A percentile compares a stretch with the other conserved stretches of the same genome.
phyloP scores from a whole-genome alignment of 352 stramenopile genomes.

The Pythium periplocum region DNA sequence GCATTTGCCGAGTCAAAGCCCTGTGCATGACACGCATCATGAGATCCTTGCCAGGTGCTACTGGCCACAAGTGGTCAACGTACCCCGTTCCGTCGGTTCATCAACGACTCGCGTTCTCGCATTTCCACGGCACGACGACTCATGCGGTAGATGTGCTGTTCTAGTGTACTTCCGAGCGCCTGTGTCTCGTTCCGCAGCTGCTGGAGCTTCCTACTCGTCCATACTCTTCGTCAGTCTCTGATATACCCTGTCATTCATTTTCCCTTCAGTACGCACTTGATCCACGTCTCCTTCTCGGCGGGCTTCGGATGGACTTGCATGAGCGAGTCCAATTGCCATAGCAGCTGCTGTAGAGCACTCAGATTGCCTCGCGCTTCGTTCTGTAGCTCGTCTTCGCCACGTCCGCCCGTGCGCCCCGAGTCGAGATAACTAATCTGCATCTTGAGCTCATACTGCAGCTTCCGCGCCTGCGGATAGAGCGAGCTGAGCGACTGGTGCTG shows the following conservation, averaged over 20 bases:
- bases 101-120: conserved; percentile 67
- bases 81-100: conserved; percentile 56
- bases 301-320: conserved; percentile 49
- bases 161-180: conserved; percentile 53
- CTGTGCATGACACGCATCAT: conserved; percentile 13
- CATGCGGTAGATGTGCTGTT: conserved; percentile 72
- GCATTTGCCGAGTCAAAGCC: conserved; percentile 63
- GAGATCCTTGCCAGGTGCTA: too few relatives aligned
- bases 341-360: conserved; percentile 62
- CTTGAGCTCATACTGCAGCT: conserved; percentile 87
- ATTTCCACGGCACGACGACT: conserved; percentile 64
- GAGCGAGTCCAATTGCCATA: conserved; percentile 82
- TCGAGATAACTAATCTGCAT: conserved; percentile 87
- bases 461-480: conserved; percentile 76
- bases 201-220: conserved; percentile 44
- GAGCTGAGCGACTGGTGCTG: conserved; percentile 48
- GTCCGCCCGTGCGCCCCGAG: conserved; percentile 41
- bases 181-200: conserved; percentile 72
- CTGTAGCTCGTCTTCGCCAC: conserved; percentile 57
- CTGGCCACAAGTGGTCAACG: not conserved
- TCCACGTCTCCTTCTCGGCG: conserved; percentile 65
- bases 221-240: not conserved
- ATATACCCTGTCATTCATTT: not conserved
- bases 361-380: conserved; percentile 63
- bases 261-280: conserved; percentile 30